Percentiles rank a stretch among this genome's conserved stretches.
Evolutionary conservation across 1,139 yeast species (phyloP).

Genomic region (Debaryomyces fabryi): DNA sequence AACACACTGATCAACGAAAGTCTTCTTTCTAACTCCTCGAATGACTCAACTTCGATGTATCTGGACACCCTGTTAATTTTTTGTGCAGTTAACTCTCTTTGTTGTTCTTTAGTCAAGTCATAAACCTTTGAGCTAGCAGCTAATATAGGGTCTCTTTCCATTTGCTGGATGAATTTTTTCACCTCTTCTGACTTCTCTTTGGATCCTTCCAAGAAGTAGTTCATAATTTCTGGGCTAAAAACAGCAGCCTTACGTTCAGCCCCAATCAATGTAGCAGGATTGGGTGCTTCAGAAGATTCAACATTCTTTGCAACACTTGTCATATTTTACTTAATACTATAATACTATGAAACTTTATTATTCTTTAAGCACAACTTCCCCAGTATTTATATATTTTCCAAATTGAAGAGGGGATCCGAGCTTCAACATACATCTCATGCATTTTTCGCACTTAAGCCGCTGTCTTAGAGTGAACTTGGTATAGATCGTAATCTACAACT

Average conservation of each 20-base stretch:
- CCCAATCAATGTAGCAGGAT: slow-evolving; percentile 39
- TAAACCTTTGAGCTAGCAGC: slow-evolving; percentile 40
- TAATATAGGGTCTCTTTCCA: slow-evolving; percentile 54
- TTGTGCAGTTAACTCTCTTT: slow-evolving; percentile 45
- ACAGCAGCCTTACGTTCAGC: slow-evolving; percentile 36
- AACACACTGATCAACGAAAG: slow-evolving; percentile 44
- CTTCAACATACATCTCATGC: not conserved
- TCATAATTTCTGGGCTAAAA: slow-evolving; percentile 49
- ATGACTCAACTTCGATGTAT: slow-evolving; percentile 47
- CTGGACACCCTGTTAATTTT: slow-evolving; percentile 47
- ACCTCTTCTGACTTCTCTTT: slow-evolving; percentile 37
- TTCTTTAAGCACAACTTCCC: not conserved
- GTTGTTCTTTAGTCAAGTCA: slow-evolving; percentile 43
- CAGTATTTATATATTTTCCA: not conserved
- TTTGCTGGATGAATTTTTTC: slow-evolving; percentile 40
- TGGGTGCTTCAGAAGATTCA: slow-evolving; percentile 27
- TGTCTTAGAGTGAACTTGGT: not conserved
- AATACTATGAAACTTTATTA: not conserved
- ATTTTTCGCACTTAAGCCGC: not conserved
- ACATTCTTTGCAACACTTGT: slow-evolving; percentile 9
- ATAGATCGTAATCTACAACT: not conserved
- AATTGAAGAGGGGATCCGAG: not conserved
- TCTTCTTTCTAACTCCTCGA: slow-evolving; percentile 39
- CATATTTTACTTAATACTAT: slow-evolving; percentile 7
- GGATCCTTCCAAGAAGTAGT: slow-evolving; percentile 50